Evolutionary conservation across 306 rosid species (phyloP).

Genomic region (Glycine tomentella): DNA sequence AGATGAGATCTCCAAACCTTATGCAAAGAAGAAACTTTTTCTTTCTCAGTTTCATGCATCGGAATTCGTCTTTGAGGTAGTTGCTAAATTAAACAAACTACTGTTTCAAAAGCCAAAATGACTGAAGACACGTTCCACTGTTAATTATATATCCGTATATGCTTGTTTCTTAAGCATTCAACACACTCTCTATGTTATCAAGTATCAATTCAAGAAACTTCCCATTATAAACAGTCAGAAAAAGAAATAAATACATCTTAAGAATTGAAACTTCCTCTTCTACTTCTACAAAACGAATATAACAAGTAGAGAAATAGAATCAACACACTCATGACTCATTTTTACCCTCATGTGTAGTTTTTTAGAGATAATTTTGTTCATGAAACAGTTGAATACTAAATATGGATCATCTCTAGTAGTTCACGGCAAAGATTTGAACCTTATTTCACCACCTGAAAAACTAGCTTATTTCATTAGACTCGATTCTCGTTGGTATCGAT

Average conservation of each 20-base stretch:
- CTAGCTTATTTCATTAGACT: no score
- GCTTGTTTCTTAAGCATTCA: background rate
- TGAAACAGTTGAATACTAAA: no score
- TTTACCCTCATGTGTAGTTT: no score
- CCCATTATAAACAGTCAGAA: background rate
- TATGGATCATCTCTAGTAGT: no score
- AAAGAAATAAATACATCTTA: background rate
- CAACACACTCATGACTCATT: no score
- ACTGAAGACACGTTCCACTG: background rate
- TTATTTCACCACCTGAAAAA: no score
- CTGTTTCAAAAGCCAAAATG: background rate
- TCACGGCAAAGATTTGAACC: no score
- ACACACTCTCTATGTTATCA: background rate
- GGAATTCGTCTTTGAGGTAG: background rate
- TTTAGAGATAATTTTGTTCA: no score
- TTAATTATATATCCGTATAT: background rate
- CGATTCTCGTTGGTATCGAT: no score
- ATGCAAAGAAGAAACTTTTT: background rate
- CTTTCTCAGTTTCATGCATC: background rate
- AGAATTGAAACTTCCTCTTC: background rate
- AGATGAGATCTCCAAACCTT: background rate
- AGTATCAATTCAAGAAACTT: background rate
- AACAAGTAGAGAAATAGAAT: no score
- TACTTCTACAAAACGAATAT: background rate
- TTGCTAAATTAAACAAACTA: background rate